Evolutionary conservation across 352 stramenopile genomes (phyloP).

Genomic region (Globisporangium megalacanthum): DNA sequence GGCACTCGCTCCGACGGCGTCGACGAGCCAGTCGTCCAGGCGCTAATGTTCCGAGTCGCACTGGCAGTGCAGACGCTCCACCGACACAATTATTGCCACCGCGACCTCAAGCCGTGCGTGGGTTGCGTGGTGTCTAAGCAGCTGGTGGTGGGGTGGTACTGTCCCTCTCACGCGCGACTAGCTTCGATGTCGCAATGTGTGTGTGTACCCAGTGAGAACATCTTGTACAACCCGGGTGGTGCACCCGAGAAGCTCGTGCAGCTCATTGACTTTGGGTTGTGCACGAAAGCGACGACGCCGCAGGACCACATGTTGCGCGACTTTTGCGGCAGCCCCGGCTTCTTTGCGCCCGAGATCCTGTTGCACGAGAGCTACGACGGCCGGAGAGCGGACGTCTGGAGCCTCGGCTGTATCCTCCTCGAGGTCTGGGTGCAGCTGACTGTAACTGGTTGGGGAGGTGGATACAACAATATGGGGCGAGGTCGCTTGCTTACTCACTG

Average conservation of each 20-base stretch:
- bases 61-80: constrained; percentile 57
- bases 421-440: constrained; percentile 30
- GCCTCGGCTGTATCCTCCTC: constrained; percentile 78
- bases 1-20: constrained; percentile 40
- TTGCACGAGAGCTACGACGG: constrained; percentile 60
- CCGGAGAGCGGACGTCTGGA: constrained; percentile 81
- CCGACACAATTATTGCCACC: constrained; percentile 65
- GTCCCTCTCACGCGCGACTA: background rate
- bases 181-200: background rate
- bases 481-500: background rate
- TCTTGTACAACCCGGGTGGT: constrained; percentile 40
- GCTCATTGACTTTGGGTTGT: constrained; percentile 81
- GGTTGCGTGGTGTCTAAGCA: no score
- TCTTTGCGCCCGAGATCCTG: constrained; percentile 84
- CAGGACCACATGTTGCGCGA: constrained; percentile 43
- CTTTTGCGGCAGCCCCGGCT: constrained; percentile 79
- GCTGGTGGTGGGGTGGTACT: background rate
- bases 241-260: constrained; percentile 38
- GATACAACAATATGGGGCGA: background rate
- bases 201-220: constrained; percentile 46
- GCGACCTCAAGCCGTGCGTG: constrained; percentile 67
- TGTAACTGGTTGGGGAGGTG: background rate
- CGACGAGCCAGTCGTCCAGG: constrained; percentile 32
- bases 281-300: constrained; percentile 32
- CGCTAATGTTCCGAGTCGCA: constrained; percentile 37